Base-by-base conservation (phyloP, 2,329 filamentous ascomycete species). In the Biscogniauxia marginata region DNA sequence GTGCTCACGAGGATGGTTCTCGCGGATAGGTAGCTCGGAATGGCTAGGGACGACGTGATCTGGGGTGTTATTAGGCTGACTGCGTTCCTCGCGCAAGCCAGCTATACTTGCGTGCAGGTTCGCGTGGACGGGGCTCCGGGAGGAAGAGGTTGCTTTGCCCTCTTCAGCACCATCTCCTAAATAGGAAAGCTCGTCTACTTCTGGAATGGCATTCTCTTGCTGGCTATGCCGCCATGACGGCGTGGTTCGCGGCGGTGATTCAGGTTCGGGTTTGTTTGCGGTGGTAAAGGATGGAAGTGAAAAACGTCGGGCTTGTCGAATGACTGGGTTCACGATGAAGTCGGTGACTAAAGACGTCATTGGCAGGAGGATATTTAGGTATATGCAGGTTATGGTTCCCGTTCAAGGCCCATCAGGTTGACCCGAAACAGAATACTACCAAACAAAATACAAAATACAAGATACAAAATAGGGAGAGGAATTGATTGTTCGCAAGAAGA, bases 321-420 rank as follows among this genome's bases (percentile, higher is more conserved):
- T 73, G 65, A 87, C 84, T 56, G 85, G 84, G 60, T 86, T 86
- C 71, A 87, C 84, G 65, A 87, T 74, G 69, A 86, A 86, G 58
- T 86, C 82, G 67, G 84, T 81, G 53, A 88, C 84, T 66, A 87
- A 75, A 64, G 80, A 85, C 71, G 82, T 79, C 85, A 88, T 88
- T 64, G 62, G 63, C 48, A 54, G 53, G 24, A 46, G 49, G 45
- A 48, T 49, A 46, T 24, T 39, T 44, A 49, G 52, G 23, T 48
- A 54, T 16, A 39, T 39, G 50, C 25, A 56, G 50, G 43, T 60
- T 52, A 47, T 55, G 50, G 54, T 57, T 34, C 52, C 55, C 60
- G 44, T 57, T 63, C 63, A 67, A 59, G 51, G 49, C 57, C 45
- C 52, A 48, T 50, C 30, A 47, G 18, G 23, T 24, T 47, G 7